These are phyloP conservation scores for Gamsiella multidivaricata DNA, from an alignment of 192 early-diverging fungal species.

Conservation along the genomic window DNA sequence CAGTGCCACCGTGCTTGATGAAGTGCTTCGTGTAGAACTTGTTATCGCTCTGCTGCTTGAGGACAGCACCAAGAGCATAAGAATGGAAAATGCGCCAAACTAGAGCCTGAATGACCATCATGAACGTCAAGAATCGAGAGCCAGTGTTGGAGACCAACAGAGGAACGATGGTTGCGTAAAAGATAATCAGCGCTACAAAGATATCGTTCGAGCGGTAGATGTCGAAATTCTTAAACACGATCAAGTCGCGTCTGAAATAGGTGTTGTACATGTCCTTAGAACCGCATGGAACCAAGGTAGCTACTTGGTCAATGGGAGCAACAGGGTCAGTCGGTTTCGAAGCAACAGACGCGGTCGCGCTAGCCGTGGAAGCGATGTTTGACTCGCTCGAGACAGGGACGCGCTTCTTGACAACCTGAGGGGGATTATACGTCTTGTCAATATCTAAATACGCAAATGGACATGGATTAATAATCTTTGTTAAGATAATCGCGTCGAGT, in stretches of 20 bases:
- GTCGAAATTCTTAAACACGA: constrained; percentile 94
- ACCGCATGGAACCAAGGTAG: constrained; percentile 46
- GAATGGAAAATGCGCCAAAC: constrained; percentile 91
- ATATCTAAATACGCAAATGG: constrained; percentile 55
- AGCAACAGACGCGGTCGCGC: background rate
- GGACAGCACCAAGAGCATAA: constrained; percentile 78
- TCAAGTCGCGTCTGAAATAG: constrained; percentile 87
- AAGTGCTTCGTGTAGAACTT: constrained; percentile 92
- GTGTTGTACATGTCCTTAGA: constrained; percentile 68
- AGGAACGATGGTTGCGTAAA: constrained; percentile 80
- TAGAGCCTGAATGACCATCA: constrained; percentile 77
- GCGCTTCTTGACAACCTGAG: constrained; percentile 46
- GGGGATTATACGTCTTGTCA: constrained; percentile 71
- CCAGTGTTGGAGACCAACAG: constrained; percentile 57
- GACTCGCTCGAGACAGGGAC: constrained; percentile 13
- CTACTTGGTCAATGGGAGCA: constrained; percentile 29
- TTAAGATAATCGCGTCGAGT: too few relatives aligned
- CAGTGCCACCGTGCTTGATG: constrained; percentile 91
- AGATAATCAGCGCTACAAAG: constrained; percentile 77
- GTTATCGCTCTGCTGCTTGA: constrained; percentile 82
- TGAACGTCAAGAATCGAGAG: constrained; percentile 50
- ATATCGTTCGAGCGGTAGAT: constrained; percentile 87
- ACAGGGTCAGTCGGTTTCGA: constrained; percentile 4
- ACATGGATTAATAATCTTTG: too few relatives aligned
- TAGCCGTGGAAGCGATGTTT: background rate